Conservation (phyloP, 2,329 filamentous ascomycete species). For the Neopestalotiopsis clavispora region DNA sequence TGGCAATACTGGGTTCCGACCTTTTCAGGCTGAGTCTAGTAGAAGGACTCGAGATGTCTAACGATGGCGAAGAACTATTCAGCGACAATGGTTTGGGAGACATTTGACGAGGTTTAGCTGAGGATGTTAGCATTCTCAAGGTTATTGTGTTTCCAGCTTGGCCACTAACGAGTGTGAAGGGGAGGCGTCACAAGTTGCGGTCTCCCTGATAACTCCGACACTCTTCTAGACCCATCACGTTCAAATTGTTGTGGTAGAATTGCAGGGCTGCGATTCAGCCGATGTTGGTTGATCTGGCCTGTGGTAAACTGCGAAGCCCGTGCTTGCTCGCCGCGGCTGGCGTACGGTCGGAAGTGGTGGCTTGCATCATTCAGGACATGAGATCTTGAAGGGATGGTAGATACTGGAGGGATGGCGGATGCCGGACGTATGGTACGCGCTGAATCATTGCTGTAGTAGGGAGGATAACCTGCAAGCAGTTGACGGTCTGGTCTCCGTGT, state of each 20-base stretch:
- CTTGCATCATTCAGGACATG: constrained; percentile 37
- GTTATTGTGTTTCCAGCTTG: background rate
- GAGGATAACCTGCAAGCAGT: constrained; percentile 27
- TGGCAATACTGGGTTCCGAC: constrained; percentile 20
- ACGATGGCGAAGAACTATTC: constrained; percentile 30
- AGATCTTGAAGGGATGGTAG: constrained; percentile 19
- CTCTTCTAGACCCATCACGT: constrained; percentile 22
- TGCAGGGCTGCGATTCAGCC: constrained; percentile 22
- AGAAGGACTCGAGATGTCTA: constrained; percentile 34
- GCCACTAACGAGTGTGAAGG: constrained; percentile 27
- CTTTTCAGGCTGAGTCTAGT: constrained; percentile 27
- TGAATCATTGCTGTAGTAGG: constrained; percentile 1
- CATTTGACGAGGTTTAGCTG: constrained; percentile 23
- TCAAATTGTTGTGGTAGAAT: constrained; percentile 20
- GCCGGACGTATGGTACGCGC: constrained; percentile 23
- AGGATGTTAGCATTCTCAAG: constrained; percentile 20
- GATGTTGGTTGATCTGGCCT: constrained; percentile 17
- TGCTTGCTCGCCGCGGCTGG: constrained; percentile 21
- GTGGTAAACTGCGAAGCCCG: constrained; percentile 25
- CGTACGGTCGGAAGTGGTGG: constrained; percentile 34
- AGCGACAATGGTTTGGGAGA: constrained; percentile 18
- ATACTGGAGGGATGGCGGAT: constrained; percentile 25
- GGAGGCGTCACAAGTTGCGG: constrained; percentile 27
- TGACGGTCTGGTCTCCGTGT: constrained; percentile 26
- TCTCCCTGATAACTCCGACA: constrained; percentile 24